These are phyloP conservation scores for Penicillium sp. DNA, from an alignment of 2,329 filamentous ascomycete species.

Conservation along the genomic window DNA sequence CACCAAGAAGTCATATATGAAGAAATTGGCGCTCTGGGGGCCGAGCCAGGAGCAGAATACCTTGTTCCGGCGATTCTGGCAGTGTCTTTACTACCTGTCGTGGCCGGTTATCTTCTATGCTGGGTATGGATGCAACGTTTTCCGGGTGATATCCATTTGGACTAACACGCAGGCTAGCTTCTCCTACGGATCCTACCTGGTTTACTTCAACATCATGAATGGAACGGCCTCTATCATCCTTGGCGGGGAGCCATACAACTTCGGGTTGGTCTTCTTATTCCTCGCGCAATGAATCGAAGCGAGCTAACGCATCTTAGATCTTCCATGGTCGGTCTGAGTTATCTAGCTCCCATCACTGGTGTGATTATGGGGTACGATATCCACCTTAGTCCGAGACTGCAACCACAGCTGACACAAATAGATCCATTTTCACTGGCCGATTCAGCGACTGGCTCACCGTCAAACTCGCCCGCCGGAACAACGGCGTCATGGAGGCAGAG, in stretches of 20 bases:
- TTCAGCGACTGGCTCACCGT: conserved; percentile 36
- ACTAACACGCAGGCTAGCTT: conserved; percentile 21
- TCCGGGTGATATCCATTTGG: neutral
- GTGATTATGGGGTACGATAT: conserved; percentile 24
- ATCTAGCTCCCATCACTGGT: conserved; percentile 31
- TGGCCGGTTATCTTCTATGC: conserved; percentile 37
- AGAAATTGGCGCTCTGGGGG: conserved; percentile 27
- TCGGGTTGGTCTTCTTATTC: conserved; percentile 19
- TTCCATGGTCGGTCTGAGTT: conserved; percentile 35
- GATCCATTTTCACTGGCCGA: conserved; percentile 33
- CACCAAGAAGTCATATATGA: conserved; percentile 27
- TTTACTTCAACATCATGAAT: conserved; percentile 37
- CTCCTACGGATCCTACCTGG: conserved; percentile 34
- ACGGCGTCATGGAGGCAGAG: conserved; percentile 37
- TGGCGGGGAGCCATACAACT: conserved; percentile 31
- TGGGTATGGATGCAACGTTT: conserved; percentile 17
- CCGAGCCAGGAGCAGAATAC: conserved; percentile 25
- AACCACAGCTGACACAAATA: conserved; percentile 6
- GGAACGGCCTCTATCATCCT: conserved; percentile 34
- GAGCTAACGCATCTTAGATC: conserved; percentile 23
- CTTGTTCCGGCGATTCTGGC: conserved; percentile 27
- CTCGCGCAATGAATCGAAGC: neutral
- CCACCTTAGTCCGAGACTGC: neutral
- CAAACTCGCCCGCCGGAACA: conserved; percentile 34
- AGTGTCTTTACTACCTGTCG: conserved; percentile 29